Percentiles rank a stretch among this genome's conserved stretches.
Evolutionary conservation across 2,329 filamentous ascomycete genomes (phyloP).

Genomic region (Claviceps monticola): DNA sequence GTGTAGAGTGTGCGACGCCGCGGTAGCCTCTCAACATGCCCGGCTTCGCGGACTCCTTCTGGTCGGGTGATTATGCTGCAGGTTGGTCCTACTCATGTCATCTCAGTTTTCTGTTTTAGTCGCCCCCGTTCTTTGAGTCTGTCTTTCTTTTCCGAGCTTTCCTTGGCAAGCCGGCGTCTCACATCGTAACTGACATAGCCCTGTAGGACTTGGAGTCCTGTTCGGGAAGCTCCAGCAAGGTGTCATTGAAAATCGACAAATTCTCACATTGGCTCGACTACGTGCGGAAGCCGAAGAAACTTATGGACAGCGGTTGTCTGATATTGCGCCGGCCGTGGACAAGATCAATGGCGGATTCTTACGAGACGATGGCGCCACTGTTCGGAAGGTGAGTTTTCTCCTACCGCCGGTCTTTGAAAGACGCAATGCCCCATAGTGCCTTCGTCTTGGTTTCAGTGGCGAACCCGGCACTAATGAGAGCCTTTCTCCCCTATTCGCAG

Average conservation of each 20-base stretch:
- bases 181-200: slow-evolving; percentile 7
- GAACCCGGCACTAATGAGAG: slow-evolving; percentile 7
- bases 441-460: background rate
- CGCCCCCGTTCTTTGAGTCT: background rate
- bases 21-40: slow-evolving; percentile 45
- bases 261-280: slow-evolving; percentile 82
- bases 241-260: slow-evolving; percentile 85
- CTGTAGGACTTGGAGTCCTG: slow-evolving; percentile 68
- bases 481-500: slow-evolving; percentile 27
- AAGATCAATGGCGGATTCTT: slow-evolving; percentile 72
- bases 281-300: slow-evolving; percentile 89
- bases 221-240: slow-evolving; percentile 97
- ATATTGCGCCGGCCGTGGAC: slow-evolving; percentile 73
- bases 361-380: slow-evolving; percentile 88
- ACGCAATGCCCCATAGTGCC: background rate
- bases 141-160: background rate
- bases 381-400: slow-evolving; percentile 58
- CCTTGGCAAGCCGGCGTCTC: background rate
- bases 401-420: background rate
- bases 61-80: slow-evolving; percentile 94
- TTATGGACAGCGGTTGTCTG: slow-evolving; percentile 67
- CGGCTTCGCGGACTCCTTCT: slow-evolving; percentile 90
- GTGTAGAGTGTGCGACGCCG: background rate
- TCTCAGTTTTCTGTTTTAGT: background rate
- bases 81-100: slow-evolving; percentile 35